A percentile compares a stretch with the other conserved stretches of the same genome.
Conservation (phyloP, 441 rosid species). For the Populus hybrid region DNA sequence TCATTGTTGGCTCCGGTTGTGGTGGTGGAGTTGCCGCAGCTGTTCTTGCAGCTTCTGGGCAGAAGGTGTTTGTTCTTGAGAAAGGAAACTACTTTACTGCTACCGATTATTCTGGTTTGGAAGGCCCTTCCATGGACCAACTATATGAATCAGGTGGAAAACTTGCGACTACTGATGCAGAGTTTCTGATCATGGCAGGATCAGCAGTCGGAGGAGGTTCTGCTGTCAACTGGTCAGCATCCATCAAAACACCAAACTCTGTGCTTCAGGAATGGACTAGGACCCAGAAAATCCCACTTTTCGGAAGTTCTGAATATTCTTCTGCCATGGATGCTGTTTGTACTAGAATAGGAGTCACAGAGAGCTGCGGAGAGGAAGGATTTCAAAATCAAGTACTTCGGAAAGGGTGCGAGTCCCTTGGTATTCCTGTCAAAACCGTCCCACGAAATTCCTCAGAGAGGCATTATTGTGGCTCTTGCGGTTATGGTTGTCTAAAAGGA, state of each 20-base stretch:
- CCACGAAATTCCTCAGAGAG: constrained; percentile 69
- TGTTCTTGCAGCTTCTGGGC: constrained; percentile 65
- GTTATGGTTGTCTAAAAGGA: constrained; percentile 73
- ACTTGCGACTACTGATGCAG: constrained; percentile 40
- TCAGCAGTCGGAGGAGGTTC: constrained; percentile 88
- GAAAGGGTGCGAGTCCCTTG: constrained; percentile 71
- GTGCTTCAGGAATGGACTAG: constrained; percentile 75
- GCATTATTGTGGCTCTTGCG: constrained; percentile 85
- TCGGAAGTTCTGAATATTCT: constrained; percentile 43
- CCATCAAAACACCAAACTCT: constrained; percentile 59
- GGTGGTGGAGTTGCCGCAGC: constrained; percentile 97
- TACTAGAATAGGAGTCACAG: constrained; percentile 70
- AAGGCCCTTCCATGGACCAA: constrained; percentile 55
- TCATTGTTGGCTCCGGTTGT: constrained; percentile 81
- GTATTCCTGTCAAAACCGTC: constrained; percentile 46
- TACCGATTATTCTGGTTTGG: constrained; percentile 53
- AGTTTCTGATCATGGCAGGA: constrained; percentile 53
- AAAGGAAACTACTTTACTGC: constrained; percentile 72
- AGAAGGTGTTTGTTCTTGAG: constrained; percentile 76
- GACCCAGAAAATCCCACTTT: constrained; percentile 42
- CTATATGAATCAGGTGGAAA: constrained; percentile 71
- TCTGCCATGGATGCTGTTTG: constrained; percentile 72
- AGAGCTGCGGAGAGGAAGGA: constrained; percentile 49
- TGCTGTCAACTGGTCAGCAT: constrained; percentile 86
- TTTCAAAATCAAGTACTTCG: constrained; percentile 76